These are phyloP conservation scores for Sugiyamaella castrensis DNA, from an alignment of 1,139 yeast genomes.

Conservation along the genomic window DNA sequence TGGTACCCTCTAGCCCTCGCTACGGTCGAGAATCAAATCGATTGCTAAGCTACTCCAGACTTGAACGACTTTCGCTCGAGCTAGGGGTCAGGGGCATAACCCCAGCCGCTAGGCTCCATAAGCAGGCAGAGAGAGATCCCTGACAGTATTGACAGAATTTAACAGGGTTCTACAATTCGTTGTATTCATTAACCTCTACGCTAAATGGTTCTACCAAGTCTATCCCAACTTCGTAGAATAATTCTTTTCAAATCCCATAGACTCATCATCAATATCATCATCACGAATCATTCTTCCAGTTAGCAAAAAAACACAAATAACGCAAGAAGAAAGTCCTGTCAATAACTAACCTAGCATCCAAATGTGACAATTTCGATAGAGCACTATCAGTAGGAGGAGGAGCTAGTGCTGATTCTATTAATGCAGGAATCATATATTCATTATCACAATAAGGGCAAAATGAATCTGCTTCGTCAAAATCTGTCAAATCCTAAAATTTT, in stretches of 20 bases:
- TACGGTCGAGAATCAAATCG: too few species aligned
- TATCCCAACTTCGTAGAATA: slow-evolving; percentile 25
- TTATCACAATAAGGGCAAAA: slow-evolving; percentile 42
- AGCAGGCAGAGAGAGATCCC: too few species aligned
- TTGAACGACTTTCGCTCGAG: too few species aligned
- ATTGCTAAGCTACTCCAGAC: too few species aligned
- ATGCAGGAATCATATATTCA: slow-evolving; percentile 36
- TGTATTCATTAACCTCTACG: too few species aligned
- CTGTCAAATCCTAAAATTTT: slow-evolving; percentile 33
- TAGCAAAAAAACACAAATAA: not conserved
- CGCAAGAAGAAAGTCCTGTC: not conserved
- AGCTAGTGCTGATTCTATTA: slow-evolving; percentile 22
- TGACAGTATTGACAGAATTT: too few species aligned
- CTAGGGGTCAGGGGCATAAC: too few species aligned
- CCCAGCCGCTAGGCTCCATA: too few species aligned
- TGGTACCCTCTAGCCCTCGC: too few species aligned
- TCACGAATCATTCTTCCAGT: slow-evolving; percentile 36
- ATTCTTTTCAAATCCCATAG: slow-evolving; percentile 33
- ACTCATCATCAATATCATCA: slow-evolving; percentile 34
- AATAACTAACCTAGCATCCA: slow-evolving; percentile 32
- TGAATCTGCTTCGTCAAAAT: slow-evolving; percentile 40
- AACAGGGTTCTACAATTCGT: too few species aligned
- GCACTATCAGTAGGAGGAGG: slow-evolving; percentile 22
- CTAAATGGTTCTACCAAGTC: too few species aligned
- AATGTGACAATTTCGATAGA: slow-evolving; percentile 22